Percentiles rank a stretch among this genome's conserved stretches.
Conservation (phyloP, 306 rosid genomes). For the Myrica gale region DNA sequence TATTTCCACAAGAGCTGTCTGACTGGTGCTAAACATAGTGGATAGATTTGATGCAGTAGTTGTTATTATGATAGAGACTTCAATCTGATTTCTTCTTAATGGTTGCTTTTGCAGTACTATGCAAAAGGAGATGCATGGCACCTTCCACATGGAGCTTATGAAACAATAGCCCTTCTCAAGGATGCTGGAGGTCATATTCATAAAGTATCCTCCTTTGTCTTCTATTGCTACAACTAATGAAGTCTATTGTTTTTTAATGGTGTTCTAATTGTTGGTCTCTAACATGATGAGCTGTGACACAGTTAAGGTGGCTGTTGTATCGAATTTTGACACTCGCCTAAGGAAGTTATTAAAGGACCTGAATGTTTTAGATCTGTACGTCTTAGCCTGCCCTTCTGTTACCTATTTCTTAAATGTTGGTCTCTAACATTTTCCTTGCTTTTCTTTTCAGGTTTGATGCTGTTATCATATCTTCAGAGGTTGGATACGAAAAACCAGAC, state of each 20-base stretch:
- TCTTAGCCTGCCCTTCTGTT: slow-evolving; percentile 20
- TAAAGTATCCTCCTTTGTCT: slow-evolving; percentile 19
- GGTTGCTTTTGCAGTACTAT: slow-evolving; percentile 56
- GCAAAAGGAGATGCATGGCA: slow-evolving; percentile 86
- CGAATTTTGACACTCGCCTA: slow-evolving; percentile 87
- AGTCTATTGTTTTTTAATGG: slow-evolving; percentile 5
- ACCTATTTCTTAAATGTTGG: neutral
- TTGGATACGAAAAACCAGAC: slow-evolving; percentile 93
- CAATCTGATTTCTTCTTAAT: slow-evolving; percentile 26
- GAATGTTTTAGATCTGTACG: slow-evolving; percentile 78
- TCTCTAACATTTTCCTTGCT: slow-evolving; percentile 1
- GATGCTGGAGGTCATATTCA: slow-evolving; percentile 75
- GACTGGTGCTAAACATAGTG: neutral
- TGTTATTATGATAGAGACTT: slow-evolving; percentile 3
- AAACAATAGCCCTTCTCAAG: slow-evolving; percentile 71
- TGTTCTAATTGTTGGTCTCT: slow-evolving; percentile 33
- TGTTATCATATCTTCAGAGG: slow-evolving; percentile 82
- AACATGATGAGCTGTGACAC: slow-evolving; percentile 36
- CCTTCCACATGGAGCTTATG: slow-evolving; percentile 79
- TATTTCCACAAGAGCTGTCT: neutral
- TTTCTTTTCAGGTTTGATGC: slow-evolving; percentile 70
- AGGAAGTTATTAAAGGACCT: slow-evolving; percentile 89
- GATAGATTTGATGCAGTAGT: slow-evolving; percentile 2
- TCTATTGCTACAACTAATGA: slow-evolving; percentile 13
- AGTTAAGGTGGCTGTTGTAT: slow-evolving; percentile 95